Percentiles rank a stretch among this genome's conserved stretches.
These are phyloP conservation scores for Phylloporus sp. DNA, from an alignment of 768 basidiomycete genomes.

Conservation along the genomic window DNA sequence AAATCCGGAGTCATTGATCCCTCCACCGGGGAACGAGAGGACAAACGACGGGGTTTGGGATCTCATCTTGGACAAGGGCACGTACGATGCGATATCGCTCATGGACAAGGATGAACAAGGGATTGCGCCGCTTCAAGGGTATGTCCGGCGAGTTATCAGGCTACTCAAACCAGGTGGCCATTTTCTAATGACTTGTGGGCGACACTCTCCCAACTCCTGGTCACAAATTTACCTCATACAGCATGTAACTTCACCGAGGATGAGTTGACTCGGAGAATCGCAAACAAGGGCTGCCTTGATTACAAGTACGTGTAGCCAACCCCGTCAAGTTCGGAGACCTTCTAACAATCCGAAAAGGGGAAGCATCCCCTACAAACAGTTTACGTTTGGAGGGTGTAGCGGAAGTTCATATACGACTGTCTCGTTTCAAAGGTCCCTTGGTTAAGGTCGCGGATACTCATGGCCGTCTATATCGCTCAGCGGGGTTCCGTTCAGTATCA, in stretches of 20 bases:
- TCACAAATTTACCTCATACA: slow-evolving; percentile 17
- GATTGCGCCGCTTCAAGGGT: slow-evolving; percentile 48
- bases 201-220: not conserved
- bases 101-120: slow-evolving; percentile 56
- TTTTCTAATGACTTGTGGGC: slow-evolving; percentile 80
- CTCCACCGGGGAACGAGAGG: slow-evolving; percentile 9
- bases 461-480: not conserved
- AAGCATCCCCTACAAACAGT: slow-evolving; percentile 66
- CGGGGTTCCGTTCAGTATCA: not conserved
- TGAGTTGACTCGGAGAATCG: slow-evolving; percentile 59
- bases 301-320: slow-evolving; percentile 53
- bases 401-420: slow-evolving; percentile 70
- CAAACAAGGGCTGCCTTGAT: slow-evolving; percentile 42
- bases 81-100: slow-evolving; percentile 80
- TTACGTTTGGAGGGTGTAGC: slow-evolving; percentile 72
- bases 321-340: not conserved
- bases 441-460: not conserved
- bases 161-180: slow-evolving; percentile 63
- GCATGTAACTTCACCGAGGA: slow-evolving; percentile 86
- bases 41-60: slow-evolving; percentile 49
- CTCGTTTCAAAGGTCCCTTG: slow-evolving; percentile 52
- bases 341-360: slow-evolving; percentile 45
- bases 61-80: slow-evolving; percentile 82
- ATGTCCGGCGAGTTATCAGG: slow-evolving; percentile 53
- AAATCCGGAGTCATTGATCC: slow-evolving; percentile 42